phyloP scores from a whole-genome alignment of 495 filamentous ascomycete genomes.

The Haplographium delicatum region DNA sequence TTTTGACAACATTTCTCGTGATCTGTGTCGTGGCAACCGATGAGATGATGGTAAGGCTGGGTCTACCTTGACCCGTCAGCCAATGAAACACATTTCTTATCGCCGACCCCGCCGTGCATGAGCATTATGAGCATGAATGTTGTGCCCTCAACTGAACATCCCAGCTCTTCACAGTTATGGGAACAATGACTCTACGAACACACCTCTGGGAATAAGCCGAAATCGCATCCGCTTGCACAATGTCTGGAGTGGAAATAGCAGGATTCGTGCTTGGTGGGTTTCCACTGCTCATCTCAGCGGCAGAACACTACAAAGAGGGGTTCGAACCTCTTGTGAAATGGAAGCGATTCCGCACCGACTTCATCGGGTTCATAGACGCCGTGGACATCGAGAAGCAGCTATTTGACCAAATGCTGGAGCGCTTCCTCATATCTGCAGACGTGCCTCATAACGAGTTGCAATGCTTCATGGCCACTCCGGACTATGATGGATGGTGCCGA shows the following conservation, averaged over 20 bases:
- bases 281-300: conserved; percentile 28
- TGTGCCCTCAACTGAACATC: too few relatives aligned
- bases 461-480: conserved; percentile 5
- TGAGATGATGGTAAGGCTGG: too few relatives aligned
- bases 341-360: conserved; percentile 23
- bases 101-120: too few relatives aligned
- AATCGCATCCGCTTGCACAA: not conserved
- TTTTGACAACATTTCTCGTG: too few relatives aligned
- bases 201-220: too few relatives aligned
- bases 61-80: too few relatives aligned
- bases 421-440: conserved; percentile 17
- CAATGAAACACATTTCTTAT: too few relatives aligned
- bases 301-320: conserved; percentile 29
- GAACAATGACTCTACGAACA: too few relatives aligned
- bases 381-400: conserved; percentile 19
- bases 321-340: conserved; percentile 24
- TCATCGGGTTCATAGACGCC: conserved; percentile 19
- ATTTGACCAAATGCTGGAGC: conserved; percentile 20
- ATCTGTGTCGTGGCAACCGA: too few relatives aligned
- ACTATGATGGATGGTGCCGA: conserved; percentile 13
- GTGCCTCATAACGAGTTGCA: conserved; percentile 14
- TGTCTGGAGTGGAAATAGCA: conserved; percentile 30
- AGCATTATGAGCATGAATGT: too few relatives aligned
- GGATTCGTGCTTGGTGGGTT: conserved; percentile 33
- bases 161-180: too few relatives aligned